Evolutionary conservation across 495 filamentous ascomycete species (phyloP).

Genomic region (Aspergillus asperescens): DNA sequence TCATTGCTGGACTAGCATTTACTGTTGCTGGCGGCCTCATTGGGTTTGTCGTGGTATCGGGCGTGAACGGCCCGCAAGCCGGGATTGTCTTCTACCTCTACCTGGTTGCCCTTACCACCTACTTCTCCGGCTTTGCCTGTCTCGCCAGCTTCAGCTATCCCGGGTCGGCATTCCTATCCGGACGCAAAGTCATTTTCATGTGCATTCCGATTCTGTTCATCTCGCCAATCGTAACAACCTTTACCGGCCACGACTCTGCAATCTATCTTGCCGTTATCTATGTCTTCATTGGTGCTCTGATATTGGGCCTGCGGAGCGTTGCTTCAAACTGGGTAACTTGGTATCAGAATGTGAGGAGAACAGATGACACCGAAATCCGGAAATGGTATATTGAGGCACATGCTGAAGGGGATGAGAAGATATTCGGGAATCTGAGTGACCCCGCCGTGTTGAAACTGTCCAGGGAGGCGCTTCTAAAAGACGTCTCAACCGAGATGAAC

Average conservation of each 20-base stretch:
- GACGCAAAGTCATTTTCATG: constrained; percentile 40
- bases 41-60: constrained; percentile 45
- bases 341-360: constrained; percentile 42
- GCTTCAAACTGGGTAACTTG: constrained; percentile 50
- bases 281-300: constrained; percentile 37
- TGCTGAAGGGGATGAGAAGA: constrained; percentile 32
- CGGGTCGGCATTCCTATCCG: constrained; percentile 47
- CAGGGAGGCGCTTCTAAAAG: constrained; percentile 41
- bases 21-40: constrained; percentile 43
- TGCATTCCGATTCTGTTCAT: constrained; percentile 46
- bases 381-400: constrained; percentile 43
- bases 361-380: constrained; percentile 44
- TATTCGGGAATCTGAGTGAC: constrained; percentile 36
- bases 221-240: constrained; percentile 44
- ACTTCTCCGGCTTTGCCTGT: constrained; percentile 46
- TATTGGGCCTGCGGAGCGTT: constrained; percentile 42
- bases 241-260: constrained; percentile 40
- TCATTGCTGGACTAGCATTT: constrained; percentile 55
- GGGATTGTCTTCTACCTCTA: constrained; percentile 50
- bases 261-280: constrained; percentile 48
- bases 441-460: constrained; percentile 43
- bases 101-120: constrained; percentile 43
- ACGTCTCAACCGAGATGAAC: constrained; percentile 40
- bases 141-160: constrained; percentile 55
- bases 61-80: constrained; percentile 31